Evolutionary conservation across 2,329 filamentous ascomycete genomes (phyloP).

Genomic region (Fusarium sp.): DNA sequence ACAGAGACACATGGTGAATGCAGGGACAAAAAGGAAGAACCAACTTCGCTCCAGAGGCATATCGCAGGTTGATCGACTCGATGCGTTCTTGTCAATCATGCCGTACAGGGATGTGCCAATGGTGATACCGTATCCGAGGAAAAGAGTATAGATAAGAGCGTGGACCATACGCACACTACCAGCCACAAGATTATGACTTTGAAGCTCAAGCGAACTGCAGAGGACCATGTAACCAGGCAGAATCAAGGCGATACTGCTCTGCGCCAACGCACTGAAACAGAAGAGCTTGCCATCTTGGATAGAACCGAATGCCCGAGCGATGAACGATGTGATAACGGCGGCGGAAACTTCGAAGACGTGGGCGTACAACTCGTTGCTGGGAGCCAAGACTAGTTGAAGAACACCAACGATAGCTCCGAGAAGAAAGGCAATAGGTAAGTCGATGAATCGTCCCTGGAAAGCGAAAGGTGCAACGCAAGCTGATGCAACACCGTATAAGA

Average conservation of each 20-base stretch:
- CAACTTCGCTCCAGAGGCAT: conserved; percentile 59
- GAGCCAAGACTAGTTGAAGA: conserved; percentile 80
- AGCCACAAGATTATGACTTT: conserved; percentile 77
- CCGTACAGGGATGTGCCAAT: conserved; percentile 77
- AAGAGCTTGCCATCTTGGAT: conserved; percentile 71
- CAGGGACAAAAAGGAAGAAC: conserved; percentile 79
- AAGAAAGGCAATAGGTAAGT: conserved; percentile 81
- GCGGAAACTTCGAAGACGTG: conserved; percentile 67
- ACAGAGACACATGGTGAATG: conserved; percentile 80
- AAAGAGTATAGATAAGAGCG: conserved; percentile 80
- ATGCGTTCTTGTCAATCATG: conserved; percentile 69
- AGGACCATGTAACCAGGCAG: conserved; percentile 70
- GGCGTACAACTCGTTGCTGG: conserved; percentile 77
- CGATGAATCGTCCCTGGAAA: conserved; percentile 81
- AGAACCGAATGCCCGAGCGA: conserved; percentile 77
- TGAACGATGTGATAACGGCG: conserved; percentile 75
- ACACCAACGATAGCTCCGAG: conserved; percentile 80
- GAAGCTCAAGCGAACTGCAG: conserved; percentile 71
- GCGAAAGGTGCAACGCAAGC: conserved; percentile 83
- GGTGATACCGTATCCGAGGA: conserved; percentile 80
- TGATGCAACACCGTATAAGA: conserved; percentile 81
- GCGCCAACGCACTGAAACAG: conserved; percentile 78
- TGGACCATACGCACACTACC: conserved; percentile 82
- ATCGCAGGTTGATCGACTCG: conserved; percentile 59
- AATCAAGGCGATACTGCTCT: conserved; percentile 82